A percentile compares a stretch with the other conserved stretches of the same genome.
phyloP scores from a whole-genome alignment of 495 filamentous ascomycete species.

The Sabuloglossum arenarium region DNA sequence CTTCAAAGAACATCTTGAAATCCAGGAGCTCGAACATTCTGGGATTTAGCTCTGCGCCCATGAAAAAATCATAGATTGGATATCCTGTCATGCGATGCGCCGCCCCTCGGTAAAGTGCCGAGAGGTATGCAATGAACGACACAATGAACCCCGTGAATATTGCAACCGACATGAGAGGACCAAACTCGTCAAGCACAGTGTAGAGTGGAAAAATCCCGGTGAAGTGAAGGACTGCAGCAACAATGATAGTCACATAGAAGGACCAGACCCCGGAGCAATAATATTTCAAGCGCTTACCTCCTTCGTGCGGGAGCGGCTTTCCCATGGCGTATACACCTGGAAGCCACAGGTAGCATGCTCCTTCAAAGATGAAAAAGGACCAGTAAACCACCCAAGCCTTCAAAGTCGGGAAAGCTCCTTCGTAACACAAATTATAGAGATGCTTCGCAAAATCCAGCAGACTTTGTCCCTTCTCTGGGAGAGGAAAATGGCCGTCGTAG shows the following conservation, averaged over 20 bases:
- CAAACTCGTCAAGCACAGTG: constrained; percentile 90
- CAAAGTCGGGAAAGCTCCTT: constrained; percentile 55
- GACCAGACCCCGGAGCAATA: constrained; percentile 79
- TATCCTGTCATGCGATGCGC: constrained; percentile 84
- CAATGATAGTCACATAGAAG: constrained; percentile 64
- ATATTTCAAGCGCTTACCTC: constrained; percentile 69
- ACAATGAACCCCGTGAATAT: constrained; percentile 74
- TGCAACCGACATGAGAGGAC: constrained; percentile 70
- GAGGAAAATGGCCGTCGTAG: constrained; percentile 67
- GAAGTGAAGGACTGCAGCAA: constrained; percentile 49
- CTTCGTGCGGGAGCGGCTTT: constrained; percentile 64
- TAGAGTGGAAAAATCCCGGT: constrained; percentile 76
- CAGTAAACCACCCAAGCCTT: constrained; percentile 88
- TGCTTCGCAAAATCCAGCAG: constrained; percentile 44
- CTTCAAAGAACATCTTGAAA: constrained; percentile 99
- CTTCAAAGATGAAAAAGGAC: constrained; percentile 73
- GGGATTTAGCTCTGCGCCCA: constrained; percentile 95
- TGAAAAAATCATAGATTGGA: constrained; percentile 94
- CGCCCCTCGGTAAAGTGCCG: constrained; percentile 56
- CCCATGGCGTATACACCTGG: constrained; percentile 70
- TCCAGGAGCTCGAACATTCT: constrained; percentile 84
- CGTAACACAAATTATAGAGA: constrained; percentile 47
- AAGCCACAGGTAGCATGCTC: constrained; percentile 54
- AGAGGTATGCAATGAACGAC: constrained; percentile 64
- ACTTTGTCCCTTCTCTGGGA: constrained; percentile 40